These are phyloP conservation scores for Thozetella sp. DNA, from an alignment of 495 filamentous ascomycete species.

Conservation along the genomic window DNA sequence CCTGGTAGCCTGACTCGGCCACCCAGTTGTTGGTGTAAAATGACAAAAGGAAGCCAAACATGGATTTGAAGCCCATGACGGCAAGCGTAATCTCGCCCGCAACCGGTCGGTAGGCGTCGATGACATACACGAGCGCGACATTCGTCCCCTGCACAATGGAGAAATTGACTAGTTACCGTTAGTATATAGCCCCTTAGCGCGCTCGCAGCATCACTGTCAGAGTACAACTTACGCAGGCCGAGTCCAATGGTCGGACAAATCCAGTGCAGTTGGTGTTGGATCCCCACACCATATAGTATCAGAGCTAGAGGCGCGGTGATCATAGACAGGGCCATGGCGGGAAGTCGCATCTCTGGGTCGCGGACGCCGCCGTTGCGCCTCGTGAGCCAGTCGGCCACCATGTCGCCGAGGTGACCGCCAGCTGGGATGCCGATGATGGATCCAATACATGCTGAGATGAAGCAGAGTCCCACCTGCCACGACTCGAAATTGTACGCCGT, in stretches of 20 bases:
- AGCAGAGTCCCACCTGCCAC: constrained; percentile 52
- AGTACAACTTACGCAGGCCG: constrained; percentile 31
- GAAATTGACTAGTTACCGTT: constrained; percentile 44
- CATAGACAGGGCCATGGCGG: constrained; percentile 42
- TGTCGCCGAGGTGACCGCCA: constrained; percentile 52
- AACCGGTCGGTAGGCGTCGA: constrained; percentile 57
- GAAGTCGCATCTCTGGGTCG: constrained; percentile 58
- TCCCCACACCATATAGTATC: constrained; percentile 54
- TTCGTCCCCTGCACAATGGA: constrained; percentile 51
- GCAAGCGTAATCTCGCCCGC: constrained; percentile 54
- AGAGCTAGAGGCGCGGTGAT: constrained; percentile 46
- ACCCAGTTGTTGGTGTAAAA: constrained; percentile 64
- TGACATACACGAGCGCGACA: constrained; percentile 53
- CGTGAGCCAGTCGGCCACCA: constrained; percentile 51
- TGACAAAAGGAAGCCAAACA: constrained; percentile 59
- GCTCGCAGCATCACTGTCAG: background rate
- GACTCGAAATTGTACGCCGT: constrained; percentile 44
- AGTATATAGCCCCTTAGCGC: background rate
- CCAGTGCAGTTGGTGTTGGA: constrained; percentile 52
- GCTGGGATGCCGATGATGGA: constrained; percentile 46
- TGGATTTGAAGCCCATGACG: constrained; percentile 54
- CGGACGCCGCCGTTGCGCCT: constrained; percentile 51
- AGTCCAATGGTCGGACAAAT: constrained; percentile 56
- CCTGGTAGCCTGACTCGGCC: constrained; percentile 46
- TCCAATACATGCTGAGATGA: constrained; percentile 49